phyloP scores from a whole-genome alignment of 2,329 filamentous ascomycete genomes.

The Davidsoniella neocaledoniae region DNA sequence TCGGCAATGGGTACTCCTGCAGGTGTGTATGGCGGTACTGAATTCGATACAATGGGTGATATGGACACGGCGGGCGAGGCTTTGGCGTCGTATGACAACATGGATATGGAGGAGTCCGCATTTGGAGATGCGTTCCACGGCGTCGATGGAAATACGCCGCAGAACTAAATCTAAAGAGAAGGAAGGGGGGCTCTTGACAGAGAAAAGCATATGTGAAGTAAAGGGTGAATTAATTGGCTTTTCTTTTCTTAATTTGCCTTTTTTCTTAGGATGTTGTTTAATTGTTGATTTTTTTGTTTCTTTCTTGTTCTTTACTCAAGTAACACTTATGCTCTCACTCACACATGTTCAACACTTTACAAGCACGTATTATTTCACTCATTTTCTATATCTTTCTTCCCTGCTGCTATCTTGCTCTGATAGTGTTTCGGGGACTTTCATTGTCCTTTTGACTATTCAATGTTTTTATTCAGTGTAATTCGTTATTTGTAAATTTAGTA shows the following conservation, averaged over 20 bases:
- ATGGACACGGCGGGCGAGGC: constrained; percentile 58
- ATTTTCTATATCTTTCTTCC: no score
- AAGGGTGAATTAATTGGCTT: background rate
- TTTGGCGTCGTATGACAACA: constrained; percentile 44
- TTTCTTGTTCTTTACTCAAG: background rate
- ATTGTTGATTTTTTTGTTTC: background rate
- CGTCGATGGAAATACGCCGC: constrained; percentile 24
- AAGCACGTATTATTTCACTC: no score
- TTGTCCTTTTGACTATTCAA: no score
- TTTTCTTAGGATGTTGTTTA: background rate
- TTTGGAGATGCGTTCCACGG: constrained; percentile 73
- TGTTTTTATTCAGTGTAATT: no score
- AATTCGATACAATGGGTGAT: constrained; percentile 47
- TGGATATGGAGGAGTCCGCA: constrained; percentile 62
- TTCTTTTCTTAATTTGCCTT: constrained; percentile 5
- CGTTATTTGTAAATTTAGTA: no score
- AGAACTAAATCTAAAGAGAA: constrained; percentile 22
- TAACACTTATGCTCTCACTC: background rate
- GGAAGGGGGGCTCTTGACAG: background rate
- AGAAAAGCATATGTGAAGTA: background rate
- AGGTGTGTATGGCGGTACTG: constrained; percentile 21
- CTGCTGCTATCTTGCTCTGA: no score
- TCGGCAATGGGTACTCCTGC: background rate
- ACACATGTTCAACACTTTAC: no score
- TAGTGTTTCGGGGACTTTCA: no score